Conservation (phyloP, 1,139 yeast genomes). For the Kurtzmaniella quercitrusa region DNA sequence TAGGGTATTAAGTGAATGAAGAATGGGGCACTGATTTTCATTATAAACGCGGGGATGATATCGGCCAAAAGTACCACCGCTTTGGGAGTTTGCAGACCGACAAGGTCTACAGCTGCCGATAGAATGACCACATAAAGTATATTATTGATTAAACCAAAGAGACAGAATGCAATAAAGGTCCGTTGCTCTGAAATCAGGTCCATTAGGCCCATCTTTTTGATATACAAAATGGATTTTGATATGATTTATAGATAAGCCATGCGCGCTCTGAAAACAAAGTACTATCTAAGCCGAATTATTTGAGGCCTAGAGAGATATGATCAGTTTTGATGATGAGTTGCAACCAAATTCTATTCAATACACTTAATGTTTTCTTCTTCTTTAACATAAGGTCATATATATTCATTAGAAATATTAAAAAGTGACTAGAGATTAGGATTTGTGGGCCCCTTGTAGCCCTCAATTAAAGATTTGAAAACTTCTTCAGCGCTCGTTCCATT, state of each 20-base stretch:
- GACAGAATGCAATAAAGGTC: constrained; percentile 60
- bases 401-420: no score
- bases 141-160: constrained; percentile 84
- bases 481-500: constrained; percentile 2
- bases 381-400: no score
- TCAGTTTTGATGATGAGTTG: no score
- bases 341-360: no score
- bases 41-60: constrained; percentile 72
- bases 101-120: constrained; percentile 89
- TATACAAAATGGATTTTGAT: no score
- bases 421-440: no score
- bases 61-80: constrained; percentile 84
- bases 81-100: constrained; percentile 80
- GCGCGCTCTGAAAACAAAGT: not conserved
- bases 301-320: no score
- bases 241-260: no score
- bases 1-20: constrained; percentile 68
- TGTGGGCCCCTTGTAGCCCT: constrained; percentile 1
- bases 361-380: no score
- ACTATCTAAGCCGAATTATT: no score
- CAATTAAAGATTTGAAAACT: constrained; percentile 6
- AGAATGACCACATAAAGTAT: constrained; percentile 86
- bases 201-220: not conserved
- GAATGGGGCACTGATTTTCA: constrained; percentile 77
- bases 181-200: constrained; percentile 5